Conservation (phyloP, 768 basidiomycete genomes). For the Amylocystis lapponica region DNA sequence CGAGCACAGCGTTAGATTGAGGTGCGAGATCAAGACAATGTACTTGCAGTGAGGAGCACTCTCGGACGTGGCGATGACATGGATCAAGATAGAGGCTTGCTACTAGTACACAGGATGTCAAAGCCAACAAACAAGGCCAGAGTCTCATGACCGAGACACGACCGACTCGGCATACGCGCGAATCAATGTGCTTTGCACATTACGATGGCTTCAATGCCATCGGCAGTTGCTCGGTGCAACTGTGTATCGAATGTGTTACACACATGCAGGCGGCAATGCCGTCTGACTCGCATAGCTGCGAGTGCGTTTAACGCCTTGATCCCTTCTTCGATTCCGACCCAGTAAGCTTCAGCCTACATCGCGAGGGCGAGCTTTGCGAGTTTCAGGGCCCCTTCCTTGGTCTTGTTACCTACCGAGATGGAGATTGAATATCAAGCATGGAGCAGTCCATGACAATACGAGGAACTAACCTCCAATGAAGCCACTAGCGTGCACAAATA, state of each 20-base stretch:
- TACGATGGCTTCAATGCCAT: not conserved
- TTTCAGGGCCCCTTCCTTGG: conserved; percentile 79
- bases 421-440: not conserved
- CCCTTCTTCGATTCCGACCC: not conserved
- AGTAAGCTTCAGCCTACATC: conserved; percentile 11
- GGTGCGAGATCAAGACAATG: not conserved
- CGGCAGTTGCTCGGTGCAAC: too few relatives aligned
- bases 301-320: not conserved
- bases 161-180: not conserved
- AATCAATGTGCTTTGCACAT: not conserved
- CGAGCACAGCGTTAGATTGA: not conserved
- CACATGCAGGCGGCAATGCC: too few relatives aligned
- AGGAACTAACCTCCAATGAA: conserved; percentile 82
- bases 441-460: not conserved
- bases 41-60: conserved; percentile 41
- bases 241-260: too few relatives aligned
- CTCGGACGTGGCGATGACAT: conserved; percentile 21
- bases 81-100: not conserved
- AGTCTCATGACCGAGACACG: not conserved
- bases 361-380: conserved; percentile 68
- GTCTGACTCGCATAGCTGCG: too few relatives aligned
- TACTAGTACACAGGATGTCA: not conserved
- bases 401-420: conserved; percentile 71
- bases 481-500: conserved; percentile 94
- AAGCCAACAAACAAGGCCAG: not conserved